These are phyloP conservation scores for Dichotomocladium elegans DNA, from an alignment of 371 early-diverging fungal species.

Conservation along the genomic window DNA sequence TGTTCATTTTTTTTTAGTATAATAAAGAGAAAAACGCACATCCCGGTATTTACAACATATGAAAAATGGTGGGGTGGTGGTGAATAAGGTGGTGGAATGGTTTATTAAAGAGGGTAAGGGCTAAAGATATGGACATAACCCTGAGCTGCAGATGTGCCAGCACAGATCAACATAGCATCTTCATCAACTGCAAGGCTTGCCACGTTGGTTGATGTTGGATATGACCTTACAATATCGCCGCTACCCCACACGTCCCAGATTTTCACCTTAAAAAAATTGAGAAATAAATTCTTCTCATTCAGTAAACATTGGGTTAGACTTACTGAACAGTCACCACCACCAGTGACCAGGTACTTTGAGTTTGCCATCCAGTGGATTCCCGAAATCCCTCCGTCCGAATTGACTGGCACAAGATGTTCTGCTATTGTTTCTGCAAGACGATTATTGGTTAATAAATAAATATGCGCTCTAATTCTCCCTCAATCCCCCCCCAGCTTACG, in stretches of 20 bases:
- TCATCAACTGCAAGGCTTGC: constrained; percentile 34
- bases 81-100: no score
- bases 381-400: constrained; percentile 36
- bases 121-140: constrained; percentile 36
- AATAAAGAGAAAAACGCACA: no score
- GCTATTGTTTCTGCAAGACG: background rate
- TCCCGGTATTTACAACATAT: constrained; percentile 1
- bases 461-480: background rate
- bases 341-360: constrained; percentile 27
- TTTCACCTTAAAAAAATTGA: no score
- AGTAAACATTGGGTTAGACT: background rate
- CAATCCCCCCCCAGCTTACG: constrained; percentile 12
- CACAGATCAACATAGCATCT: constrained; percentile 28
- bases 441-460: background rate
- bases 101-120: background rate
- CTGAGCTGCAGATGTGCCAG: constrained; percentile 37
- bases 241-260: constrained; percentile 29
- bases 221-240: constrained; percentile 19
- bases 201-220: constrained; percentile 27
- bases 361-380: constrained; percentile 37
- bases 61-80: no score
- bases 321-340: constrained; percentile 38
- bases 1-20: no score
- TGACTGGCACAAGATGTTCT: constrained; percentile 4
- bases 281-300: no score